Base-by-base conservation (phyloP, 2,329 filamentous ascomycete species). In the Huntiella omanensis region DNA sequence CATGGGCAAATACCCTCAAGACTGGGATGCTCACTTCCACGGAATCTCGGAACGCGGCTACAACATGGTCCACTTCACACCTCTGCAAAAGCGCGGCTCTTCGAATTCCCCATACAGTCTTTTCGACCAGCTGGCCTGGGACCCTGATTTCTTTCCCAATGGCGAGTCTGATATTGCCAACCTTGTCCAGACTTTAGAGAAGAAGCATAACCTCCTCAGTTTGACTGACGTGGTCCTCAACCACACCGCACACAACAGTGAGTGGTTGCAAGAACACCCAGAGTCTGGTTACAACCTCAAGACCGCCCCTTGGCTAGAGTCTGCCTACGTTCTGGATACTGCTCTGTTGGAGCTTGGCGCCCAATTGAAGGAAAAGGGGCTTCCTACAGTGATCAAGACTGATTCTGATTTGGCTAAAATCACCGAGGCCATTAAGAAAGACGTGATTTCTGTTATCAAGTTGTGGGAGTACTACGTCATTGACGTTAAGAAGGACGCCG, bases 11-110 rank as follows among this genome's bases (percentile, higher is more conserved):
- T 94, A 91, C 58, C 85, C 88, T 0, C 69, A 69, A 12, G 83
- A 94, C 56, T 98, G 88, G 87, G 77, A 95, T 58, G 80, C 76
- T 44, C 88, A 96, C 59, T 66, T 98, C 48, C 71, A 73, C 48
- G 87, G 91, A 22, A 94, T 98, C 59, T 83, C 83, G 59, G 76
- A 83, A 56, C 74, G 91, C 51, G 87, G 87, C 40, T 98, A 98
- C 70, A 98, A 98, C 64, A 95, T 96, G 86, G 77, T 98, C 50
- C 91, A 98, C 62, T 98, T 98, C 61, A 95, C 91, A 2, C 91
- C 91, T 7, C 68, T 98, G 53, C 91, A 93, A 69, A 71, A 81
- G 49, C 78, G 91, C 50, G 91, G 91, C 48, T 71, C 69, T 39
- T 98, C 91, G 45, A 94, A 98, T 59, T 98, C 91, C 1, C 91